Percentiles rank a stretch among this genome's conserved stretches.
These are phyloP conservation scores for Colletotrichum sansevieriae DNA, from an alignment of 2,329 filamentous ascomycete genomes.

Conservation along the genomic window DNA sequence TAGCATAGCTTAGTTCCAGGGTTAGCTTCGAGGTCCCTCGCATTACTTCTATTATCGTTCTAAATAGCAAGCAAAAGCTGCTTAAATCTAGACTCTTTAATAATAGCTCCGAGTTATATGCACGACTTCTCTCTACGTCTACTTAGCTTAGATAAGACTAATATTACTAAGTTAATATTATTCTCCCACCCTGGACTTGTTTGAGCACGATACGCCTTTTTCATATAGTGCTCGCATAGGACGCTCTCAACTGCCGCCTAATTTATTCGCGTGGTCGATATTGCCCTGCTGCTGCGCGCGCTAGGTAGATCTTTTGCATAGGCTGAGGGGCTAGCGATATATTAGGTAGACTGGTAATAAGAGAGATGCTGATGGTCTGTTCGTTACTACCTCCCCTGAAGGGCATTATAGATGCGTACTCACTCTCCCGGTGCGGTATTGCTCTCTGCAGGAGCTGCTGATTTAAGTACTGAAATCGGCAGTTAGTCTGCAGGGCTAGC, in stretches of 20 bases:
- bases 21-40: no score
- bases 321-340: no score
- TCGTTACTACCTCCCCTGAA: not conserved
- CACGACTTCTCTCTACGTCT: no score
- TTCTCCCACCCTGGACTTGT: no score
- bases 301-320: constrained; percentile 1
- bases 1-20: not conserved
- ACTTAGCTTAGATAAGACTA: no score
- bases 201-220: not conserved
- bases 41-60: no score
- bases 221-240: not conserved
- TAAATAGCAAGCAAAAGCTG: no score
- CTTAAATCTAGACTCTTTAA: no score
- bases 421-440: not conserved
- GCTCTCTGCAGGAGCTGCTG: not conserved
- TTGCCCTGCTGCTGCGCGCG: not conserved
- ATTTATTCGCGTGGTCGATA: constrained; percentile 1
- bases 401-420: not conserved
- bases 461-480: not conserved
- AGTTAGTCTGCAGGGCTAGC: not conserved
- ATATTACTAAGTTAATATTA: no score
- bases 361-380: not conserved
- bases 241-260: not conserved
- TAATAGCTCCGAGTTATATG: no score
- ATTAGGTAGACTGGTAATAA: no score